Conservation (phyloP, 23 red algal genomes). For the Gracilaria domingensis region DNA sequence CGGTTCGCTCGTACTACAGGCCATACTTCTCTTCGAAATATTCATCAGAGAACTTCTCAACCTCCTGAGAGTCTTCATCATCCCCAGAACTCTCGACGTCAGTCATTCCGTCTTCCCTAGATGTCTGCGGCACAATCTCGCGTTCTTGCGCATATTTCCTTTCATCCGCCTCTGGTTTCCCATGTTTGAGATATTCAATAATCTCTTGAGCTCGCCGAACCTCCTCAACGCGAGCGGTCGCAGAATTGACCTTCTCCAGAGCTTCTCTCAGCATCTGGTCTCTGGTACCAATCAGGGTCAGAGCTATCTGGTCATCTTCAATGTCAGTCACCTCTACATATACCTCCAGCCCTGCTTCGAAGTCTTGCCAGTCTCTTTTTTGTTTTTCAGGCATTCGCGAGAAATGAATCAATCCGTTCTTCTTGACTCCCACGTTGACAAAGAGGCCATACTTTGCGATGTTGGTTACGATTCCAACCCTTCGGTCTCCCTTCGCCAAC, state of each 20-base stretch:
- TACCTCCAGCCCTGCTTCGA: conserved; percentile 28
- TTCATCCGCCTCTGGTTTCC: neutral
- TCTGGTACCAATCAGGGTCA: conserved; percentile 8
- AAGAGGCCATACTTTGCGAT: conserved; percentile 44
- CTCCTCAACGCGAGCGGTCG: conserved; percentile 8
- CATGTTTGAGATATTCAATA: neutral
- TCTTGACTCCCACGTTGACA: conserved; percentile 45
- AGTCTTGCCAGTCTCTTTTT: conserved; percentile 34
- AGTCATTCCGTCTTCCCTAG: neutral
- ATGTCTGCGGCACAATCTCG: neutral
- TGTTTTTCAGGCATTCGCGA: conserved; percentile 41
- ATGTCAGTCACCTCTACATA: conserved; percentile 28
- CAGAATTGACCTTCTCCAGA: neutral
- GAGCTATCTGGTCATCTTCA: conserved; percentile 35
- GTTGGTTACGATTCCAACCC: conserved; percentile 34
- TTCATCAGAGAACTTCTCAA: conserved; percentile 68
- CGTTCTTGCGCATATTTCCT: neutral
- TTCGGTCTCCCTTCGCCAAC: conserved; percentile 12
- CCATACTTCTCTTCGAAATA: conserved; percentile 80
- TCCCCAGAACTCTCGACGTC: conserved; percentile 19
- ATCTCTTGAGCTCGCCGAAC: conserved; percentile 15
- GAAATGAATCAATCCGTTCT: conserved; percentile 58
- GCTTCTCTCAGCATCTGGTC: conserved; percentile 28
- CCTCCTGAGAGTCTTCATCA: conserved; percentile 35
- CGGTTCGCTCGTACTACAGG: neutral